These are phyloP conservation scores for Glycyrrhiza uralensis DNA, from an alignment of 306 rosid species.

Conservation along the genomic window DNA sequence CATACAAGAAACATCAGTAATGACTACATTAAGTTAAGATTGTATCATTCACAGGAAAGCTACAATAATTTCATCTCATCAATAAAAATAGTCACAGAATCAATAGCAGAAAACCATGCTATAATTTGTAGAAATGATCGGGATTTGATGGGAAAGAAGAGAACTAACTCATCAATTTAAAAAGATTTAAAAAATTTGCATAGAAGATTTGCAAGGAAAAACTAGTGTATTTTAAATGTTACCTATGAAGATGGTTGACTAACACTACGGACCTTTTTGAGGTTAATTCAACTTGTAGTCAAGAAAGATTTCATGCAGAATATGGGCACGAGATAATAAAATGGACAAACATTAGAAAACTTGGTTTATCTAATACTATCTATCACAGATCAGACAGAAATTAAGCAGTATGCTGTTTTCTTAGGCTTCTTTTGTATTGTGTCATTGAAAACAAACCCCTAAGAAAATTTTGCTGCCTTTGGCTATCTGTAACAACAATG, in stretches of 20 bases:
- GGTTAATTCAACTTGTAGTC: background rate
- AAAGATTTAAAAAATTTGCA: background rate
- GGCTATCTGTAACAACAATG: background rate
- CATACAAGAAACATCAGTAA: constrained; percentile 28
- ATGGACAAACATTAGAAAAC: background rate
- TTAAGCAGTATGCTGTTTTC: background rate
- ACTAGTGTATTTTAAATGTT: background rate
- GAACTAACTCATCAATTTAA: background rate
- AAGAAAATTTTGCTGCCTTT: background rate
- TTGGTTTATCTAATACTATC: background rate
- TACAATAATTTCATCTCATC: background rate
- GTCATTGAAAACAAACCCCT: background rate
- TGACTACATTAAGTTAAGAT: constrained; percentile 15
- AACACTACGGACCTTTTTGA: background rate
- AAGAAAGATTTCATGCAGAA: background rate
- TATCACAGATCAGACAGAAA: background rate
- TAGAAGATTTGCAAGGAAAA: constrained; percentile 7
- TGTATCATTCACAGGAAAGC: background rate
- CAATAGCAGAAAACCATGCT: background rate
- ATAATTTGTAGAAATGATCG: constrained; percentile 2
- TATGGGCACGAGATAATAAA: background rate
- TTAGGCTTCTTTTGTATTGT: background rate
- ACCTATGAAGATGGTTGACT: background rate
- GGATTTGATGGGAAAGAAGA: background rate
- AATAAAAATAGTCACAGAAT: background rate